phyloP scores from a whole-genome alignment of 139 green algal genomes.

The Astrephomene gubernaculifera region DNA sequence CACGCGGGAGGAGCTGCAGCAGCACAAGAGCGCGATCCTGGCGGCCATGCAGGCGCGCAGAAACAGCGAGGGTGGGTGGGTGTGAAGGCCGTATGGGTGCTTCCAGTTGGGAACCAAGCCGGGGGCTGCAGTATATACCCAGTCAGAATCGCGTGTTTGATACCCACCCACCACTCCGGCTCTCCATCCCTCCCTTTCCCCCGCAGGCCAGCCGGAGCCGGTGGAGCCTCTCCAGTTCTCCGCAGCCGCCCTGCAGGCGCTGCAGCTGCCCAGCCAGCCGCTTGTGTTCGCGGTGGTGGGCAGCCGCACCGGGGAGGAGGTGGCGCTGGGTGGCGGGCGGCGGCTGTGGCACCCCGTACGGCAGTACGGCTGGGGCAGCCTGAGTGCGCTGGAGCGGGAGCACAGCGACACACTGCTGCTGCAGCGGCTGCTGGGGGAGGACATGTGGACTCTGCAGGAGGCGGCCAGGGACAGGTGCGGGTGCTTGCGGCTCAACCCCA shows the following conservation, averaged over 20 bases:
- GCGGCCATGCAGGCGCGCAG: neutral
- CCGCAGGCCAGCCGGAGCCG: neutral
- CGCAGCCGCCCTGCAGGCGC: neutral
- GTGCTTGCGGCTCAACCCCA: neutral
- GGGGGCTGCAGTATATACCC: too few species aligned
- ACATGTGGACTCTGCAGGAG: neutral
- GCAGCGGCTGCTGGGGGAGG: conserved; percentile 6
- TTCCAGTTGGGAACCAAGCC: too few species aligned
- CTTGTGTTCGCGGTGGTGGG: too few species aligned
- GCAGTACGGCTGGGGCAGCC: neutral
- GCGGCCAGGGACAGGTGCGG: neutral
- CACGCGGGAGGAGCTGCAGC: neutral
- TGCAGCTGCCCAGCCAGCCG: neutral
- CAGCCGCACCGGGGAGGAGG: too few species aligned
- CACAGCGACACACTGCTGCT: conserved; percentile 2
- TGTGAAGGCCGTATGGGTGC: too few species aligned
- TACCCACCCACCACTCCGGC: too few species aligned
- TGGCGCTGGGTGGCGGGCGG: neutral
- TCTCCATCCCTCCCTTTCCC: neutral
- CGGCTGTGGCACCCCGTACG: neutral
- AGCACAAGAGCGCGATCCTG: neutral
- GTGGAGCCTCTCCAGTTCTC: neutral
- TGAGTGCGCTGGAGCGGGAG: neutral
- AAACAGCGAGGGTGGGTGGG: neutral
- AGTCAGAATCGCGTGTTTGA: too few species aligned